Base-by-base conservation (phyloP, 257 asterid species). In the Schizonepeta tenuifolia region DNA sequence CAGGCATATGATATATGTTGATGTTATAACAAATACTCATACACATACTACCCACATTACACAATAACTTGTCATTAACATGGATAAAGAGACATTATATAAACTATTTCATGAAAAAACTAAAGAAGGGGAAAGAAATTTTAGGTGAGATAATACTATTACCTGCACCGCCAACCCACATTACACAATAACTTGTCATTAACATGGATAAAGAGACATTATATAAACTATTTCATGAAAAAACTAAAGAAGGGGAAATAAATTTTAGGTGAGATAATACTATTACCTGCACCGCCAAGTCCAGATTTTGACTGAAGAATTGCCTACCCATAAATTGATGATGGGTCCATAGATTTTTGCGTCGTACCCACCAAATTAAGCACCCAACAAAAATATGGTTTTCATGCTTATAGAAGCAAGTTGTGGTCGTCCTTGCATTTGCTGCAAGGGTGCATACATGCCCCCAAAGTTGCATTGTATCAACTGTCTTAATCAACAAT, bases 281-380 rank as follows among this genome's bases (percentile, higher is more conserved):
- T 20, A 22, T 60, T 86, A 94, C 99, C 99, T 86, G 92, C 88
- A 76, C 96, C 93, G 53, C 95, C 93, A 64, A 94, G 80, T 77
- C 99, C 99, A 74, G 98, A 88, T 79, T 94, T 94, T 28, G 98
- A 87, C 77, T 89, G 99, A 47, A 91, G 96, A 80, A 94, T 91
- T 9, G 97, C 90, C 79, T 91, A 97, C 53, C 97, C 98, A 77
- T 94, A 94, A 43, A 91, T 84, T 2, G 99, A 94, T 50, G 97
- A 88, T 47, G 97, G 96, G 76, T 94, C 98, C 95, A 91, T 67
- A 20, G 97, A 91, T 75, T 94, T 94, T 70, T 88, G 98, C 74
- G 82, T 50, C 57, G 79, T 76, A 22, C 98, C 88, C 87, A 41
- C 35, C 46, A 50, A 49, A 66, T 20, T 14, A 17, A 63, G 38